A percentile compares a stretch with the other conserved stretches of the same genome.
Evolutionary conservation across 1,284 basidiomycete species (phyloP).

Genomic region (Pyrrhoderma lamaoense): DNA sequence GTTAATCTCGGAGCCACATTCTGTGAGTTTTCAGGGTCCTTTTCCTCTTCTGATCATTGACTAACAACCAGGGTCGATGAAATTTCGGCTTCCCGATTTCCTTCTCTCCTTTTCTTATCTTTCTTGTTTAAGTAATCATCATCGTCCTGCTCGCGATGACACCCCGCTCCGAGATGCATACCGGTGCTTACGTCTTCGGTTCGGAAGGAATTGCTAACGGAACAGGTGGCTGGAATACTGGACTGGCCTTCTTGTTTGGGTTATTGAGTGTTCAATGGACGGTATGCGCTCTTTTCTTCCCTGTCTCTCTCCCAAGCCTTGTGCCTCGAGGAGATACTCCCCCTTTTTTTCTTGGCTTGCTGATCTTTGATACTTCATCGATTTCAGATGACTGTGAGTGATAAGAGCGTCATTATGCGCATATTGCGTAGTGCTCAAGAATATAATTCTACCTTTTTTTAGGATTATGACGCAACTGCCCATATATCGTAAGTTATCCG

Average conservation of each 20-base stretch:
- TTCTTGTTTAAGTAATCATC: constrained; percentile 58
- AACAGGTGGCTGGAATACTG: constrained; percentile 75
- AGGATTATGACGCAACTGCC: constrained; percentile 70
- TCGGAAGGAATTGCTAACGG: constrained; percentile 60
- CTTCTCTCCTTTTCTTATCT: neutral
- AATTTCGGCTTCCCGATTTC: constrained; percentile 21
- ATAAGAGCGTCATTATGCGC: neutral
- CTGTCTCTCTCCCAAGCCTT: no score
- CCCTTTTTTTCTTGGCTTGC: neutral
- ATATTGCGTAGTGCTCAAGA: neutral
- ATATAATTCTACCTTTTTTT: neutral
- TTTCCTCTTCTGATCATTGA: neutral
- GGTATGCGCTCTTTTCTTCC: constrained; percentile 36
- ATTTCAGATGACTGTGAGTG: constrained; percentile 57
- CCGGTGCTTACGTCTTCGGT: constrained; percentile 73
- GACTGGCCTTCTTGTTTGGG: constrained; percentile 83
- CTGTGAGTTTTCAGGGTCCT: constrained; percentile 31
- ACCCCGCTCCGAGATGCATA: constrained; percentile 73
- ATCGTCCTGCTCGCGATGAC: constrained; percentile 80
- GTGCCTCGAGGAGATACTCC: no score
- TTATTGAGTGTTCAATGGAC: constrained; percentile 90
- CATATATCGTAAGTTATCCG: constrained; percentile 77
- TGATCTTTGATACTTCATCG: neutral
- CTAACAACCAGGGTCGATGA: constrained; percentile 43
- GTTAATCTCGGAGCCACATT: constrained; percentile 76